These are phyloP conservation scores for Nemania serpens DNA, from an alignment of 2,329 filamentous ascomycete genomes.

Conservation along the genomic window DNA sequence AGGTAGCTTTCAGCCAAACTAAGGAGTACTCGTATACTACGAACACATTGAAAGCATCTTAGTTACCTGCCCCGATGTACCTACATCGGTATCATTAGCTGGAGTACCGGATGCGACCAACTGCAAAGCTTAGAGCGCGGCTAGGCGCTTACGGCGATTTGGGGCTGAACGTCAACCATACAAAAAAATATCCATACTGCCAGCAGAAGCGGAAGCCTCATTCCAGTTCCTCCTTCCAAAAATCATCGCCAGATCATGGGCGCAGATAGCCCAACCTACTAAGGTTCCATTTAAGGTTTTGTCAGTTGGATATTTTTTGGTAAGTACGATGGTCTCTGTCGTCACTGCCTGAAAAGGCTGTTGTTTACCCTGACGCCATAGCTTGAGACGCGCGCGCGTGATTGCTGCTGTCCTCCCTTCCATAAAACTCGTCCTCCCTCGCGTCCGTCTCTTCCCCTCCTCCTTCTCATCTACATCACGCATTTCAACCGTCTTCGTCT, in stretches of 20 bases:
- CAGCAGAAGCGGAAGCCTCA: not conserved
- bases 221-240: not conserved
- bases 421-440: not conserved
- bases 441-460: not conserved
- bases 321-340: constrained; percentile 13
- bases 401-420: not conserved
- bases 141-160: constrained; percentile 13
- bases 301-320: not conserved
- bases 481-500: not conserved
- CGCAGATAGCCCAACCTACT: not conserved
- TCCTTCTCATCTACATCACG: not conserved
- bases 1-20: no score
- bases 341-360: not conserved
- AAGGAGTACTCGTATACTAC: no score
- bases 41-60: no score
- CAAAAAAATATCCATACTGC: constrained; percentile 22
- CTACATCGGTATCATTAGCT: no score
- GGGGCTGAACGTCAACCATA: constrained; percentile 20
- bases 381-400: not conserved
- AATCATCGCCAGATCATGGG: not conserved
- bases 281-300: not conserved
- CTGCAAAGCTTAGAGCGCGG: constrained; percentile 2
- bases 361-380: not conserved
- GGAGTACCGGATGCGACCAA: no score
- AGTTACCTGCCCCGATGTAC: no score